Percentiles rank a stretch among this genome's conserved stretches.
Conservation (phyloP, 2,329 filamentous ascomycete species). For the Bipolaris oryzae region DNA sequence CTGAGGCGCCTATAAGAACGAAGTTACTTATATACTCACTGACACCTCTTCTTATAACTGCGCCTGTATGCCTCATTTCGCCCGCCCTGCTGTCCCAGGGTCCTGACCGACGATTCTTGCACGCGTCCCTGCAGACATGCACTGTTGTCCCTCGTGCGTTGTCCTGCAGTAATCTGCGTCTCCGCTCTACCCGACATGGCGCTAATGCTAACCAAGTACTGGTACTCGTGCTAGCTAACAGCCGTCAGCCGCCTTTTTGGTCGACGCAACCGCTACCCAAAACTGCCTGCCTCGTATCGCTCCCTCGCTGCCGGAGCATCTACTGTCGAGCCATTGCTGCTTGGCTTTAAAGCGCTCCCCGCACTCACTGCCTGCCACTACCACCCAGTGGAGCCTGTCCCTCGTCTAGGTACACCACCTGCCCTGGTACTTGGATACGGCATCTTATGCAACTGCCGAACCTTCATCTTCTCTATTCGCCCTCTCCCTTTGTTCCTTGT, state of each 20-base stretch:
- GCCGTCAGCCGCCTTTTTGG: not conserved
- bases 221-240: not conserved
- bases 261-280: not conserved
- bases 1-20: too few species aligned
- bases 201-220: not conserved
- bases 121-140: not conserved
- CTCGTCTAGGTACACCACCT: not conserved
- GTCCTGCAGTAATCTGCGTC: conserved; percentile 6
- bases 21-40: too few species aligned
- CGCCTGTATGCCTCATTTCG: not conserved
- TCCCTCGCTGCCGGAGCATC: not conserved
- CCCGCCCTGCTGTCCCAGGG: not conserved
- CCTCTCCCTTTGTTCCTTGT: not conserved
- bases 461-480: not conserved
- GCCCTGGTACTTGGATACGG: not conserved
- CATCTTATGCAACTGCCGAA: not conserved
- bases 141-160: not conserved
- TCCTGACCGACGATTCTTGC: not conserved
- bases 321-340: conserved; percentile 2
- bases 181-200: conserved; percentile 3
- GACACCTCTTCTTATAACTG: too few species aligned
- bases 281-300: not conserved
- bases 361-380: not conserved
- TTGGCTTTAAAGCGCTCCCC: conserved; percentile 3
- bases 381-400: conserved; percentile 11